Evolutionary conservation across 371 early-diverging fungal species (phyloP).

Genomic region (Sporodiniella umbellata): DNA sequence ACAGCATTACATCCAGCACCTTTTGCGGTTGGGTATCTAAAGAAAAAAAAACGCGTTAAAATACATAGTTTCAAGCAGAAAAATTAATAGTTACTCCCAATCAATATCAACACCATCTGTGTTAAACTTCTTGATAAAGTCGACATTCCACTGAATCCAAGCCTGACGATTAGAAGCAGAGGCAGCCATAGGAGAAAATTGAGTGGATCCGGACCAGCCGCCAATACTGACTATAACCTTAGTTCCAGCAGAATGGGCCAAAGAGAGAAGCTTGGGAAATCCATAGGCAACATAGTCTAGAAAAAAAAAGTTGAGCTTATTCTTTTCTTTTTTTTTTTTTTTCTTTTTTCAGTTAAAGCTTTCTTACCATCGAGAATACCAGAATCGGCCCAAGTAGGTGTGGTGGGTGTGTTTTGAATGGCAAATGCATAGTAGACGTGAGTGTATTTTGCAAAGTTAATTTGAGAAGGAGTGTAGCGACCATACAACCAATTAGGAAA

Average conservation of each 20-base stretch:
- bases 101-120: conserved; percentile 59
- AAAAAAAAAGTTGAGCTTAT: not conserved
- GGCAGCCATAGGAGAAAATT: conserved; percentile 49
- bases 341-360: not conserved
- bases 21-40: conserved; percentile 55
- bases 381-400: conserved; percentile 24
- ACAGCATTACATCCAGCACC: conserved; percentile 58
- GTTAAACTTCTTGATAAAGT: conserved; percentile 43
- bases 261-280: conserved; percentile 25
- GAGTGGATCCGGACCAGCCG: conserved; percentile 65
- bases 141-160: conserved; percentile 50
- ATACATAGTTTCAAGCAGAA: not conserved
- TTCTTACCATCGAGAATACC: conserved; percentile 24
- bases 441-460: conserved; percentile 52
- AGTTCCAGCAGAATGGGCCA: conserved; percentile 49
- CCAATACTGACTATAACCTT: conserved; percentile 61
- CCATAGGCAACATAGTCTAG: conserved; percentile 17
- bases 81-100: conserved; percentile 15
- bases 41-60: not conserved
- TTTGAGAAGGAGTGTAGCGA: conserved; percentile 25
- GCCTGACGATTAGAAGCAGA: conserved; percentile 33
- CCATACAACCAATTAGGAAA: conserved; percentile 38
- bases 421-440: conserved; percentile 55
- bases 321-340: not conserved
- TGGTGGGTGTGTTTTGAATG: conserved; percentile 30